Conservation (phyloP, 495 filamentous ascomycete species). For the Neurospora africana region DNA sequence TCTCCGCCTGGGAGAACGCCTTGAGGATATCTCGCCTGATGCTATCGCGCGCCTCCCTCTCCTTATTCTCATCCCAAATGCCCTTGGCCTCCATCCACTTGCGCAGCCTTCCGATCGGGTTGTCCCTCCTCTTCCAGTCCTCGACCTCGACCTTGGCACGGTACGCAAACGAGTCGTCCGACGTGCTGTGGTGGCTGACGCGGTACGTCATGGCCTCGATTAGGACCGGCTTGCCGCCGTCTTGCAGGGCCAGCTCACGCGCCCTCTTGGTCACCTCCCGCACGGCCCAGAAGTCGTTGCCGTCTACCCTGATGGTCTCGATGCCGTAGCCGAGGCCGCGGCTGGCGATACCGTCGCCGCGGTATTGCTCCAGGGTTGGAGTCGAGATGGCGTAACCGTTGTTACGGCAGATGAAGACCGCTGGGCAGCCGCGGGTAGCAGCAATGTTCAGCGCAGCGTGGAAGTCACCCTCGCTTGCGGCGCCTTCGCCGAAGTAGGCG, state of each 20-base stretch:
- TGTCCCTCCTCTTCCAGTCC: slow-evolving; percentile 94
- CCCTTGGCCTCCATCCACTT: slow-evolving; percentile 83
- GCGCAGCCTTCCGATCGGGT: slow-evolving; percentile 79
- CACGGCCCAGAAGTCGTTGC: slow-evolving; percentile 94
- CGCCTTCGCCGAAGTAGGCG: slow-evolving; percentile 97
- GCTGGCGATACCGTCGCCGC: slow-evolving; percentile 91
- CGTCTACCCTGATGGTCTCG: slow-evolving; percentile 91
- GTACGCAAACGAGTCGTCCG: slow-evolving; percentile 96
- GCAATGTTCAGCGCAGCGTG: slow-evolving; percentile 95
- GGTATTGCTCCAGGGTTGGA: slow-evolving; percentile 90
- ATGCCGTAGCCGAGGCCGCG: slow-evolving; percentile 95
- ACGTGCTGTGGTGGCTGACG: slow-evolving; percentile 92
- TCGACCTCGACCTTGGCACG: slow-evolving; percentile 90
- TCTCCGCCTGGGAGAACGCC: slow-evolving; percentile 80
- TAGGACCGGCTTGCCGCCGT: slow-evolving; percentile 70
- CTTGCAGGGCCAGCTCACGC: slow-evolving; percentile 61
- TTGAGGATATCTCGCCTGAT: slow-evolving; percentile 66
- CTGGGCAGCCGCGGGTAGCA: slow-evolving; percentile 81
- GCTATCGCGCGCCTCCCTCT: slow-evolving; percentile 57
- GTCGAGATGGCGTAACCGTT: slow-evolving; percentile 97
- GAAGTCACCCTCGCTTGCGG: slow-evolving; percentile 94
- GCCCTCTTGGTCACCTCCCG: slow-evolving; percentile 74
- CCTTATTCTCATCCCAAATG: slow-evolving; percentile 73
- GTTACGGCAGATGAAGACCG: slow-evolving; percentile 93
- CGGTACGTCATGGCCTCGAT: slow-evolving; percentile 98